A percentile compares a stretch with the other conserved stretches of the same genome.
These are phyloP conservation scores for Arthrobotrys entomopaga DNA, from an alignment of 2,329 filamentous ascomycete genomes.

Conservation along the genomic window DNA sequence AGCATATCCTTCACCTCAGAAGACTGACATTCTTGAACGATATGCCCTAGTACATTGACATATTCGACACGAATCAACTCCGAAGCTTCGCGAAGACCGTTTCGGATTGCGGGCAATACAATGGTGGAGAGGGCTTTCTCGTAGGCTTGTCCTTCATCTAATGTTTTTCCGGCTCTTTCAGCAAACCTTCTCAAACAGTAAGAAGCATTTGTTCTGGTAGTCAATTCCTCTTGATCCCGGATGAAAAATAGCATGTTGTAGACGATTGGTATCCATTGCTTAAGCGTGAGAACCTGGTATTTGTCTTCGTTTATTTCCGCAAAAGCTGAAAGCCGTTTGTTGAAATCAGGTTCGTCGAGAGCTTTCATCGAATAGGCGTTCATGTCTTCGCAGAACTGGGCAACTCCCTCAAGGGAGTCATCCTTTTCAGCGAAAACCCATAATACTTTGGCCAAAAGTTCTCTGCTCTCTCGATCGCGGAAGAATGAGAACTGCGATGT, in stretches of 20 bases:
- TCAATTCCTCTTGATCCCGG: constrained; percentile 85
- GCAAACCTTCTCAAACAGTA: constrained; percentile 82
- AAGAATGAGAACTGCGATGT: constrained; percentile 90
- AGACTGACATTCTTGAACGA: constrained; percentile 75
- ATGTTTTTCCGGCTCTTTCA: constrained; percentile 67
- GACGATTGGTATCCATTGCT: constrained; percentile 86
- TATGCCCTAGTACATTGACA: constrained; percentile 78
- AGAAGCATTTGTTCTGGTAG: constrained; percentile 83
- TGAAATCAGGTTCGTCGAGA: constrained; percentile 88
- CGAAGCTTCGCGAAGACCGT: constrained; percentile 79
- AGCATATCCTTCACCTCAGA: constrained; percentile 82
- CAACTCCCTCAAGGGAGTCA: constrained; percentile 70
- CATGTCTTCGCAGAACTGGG: constrained; percentile 77
- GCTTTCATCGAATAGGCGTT: constrained; percentile 79
- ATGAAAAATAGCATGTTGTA: constrained; percentile 92
- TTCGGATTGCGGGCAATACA: constrained; percentile 79
- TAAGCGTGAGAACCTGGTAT: constrained; percentile 70
- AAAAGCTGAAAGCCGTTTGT: constrained; percentile 81
- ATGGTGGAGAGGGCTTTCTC: constrained; percentile 71
- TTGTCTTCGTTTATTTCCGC: constrained; percentile 73
- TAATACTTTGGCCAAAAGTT: constrained; percentile 78
- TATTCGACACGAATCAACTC: constrained; percentile 87
- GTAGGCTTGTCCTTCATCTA: constrained; percentile 66
- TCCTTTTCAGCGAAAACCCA: constrained; percentile 75
- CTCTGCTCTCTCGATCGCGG: constrained; percentile 80